phyloP scores from a whole-genome alignment of 768 basidiomycete genomes.

The Boletales sp. region DNA sequence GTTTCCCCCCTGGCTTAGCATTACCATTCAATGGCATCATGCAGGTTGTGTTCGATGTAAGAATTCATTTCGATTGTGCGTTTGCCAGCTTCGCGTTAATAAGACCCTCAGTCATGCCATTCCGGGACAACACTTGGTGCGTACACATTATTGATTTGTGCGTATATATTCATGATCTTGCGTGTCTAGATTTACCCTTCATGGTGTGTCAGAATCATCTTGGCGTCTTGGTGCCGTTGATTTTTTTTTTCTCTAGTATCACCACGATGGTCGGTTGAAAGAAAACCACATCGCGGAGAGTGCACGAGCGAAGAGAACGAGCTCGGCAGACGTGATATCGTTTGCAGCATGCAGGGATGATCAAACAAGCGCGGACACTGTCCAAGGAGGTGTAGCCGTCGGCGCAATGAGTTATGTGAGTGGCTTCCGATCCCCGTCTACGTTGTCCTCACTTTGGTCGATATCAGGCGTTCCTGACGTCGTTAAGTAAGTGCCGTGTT shows the following conservation, averaged over 20 bases:
- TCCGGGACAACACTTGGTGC: slow-evolving; percentile 46
- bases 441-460: slow-evolving; percentile 2
- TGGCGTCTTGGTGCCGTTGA: neutral
- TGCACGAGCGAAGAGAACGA: slow-evolving; percentile 41
- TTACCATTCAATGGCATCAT: neutral
- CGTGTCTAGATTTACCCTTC: slow-evolving; percentile 23
- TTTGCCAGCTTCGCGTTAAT: neutral
- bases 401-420: slow-evolving; percentile 80
- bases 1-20: neutral
- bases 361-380: slow-evolving; percentile 72
- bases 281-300: slow-evolving; percentile 38
- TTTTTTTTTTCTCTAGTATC: slow-evolving; percentile 41
- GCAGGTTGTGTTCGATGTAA: slow-evolving; percentile 48
- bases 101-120: slow-evolving; percentile 39
- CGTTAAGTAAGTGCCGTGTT: slow-evolving; percentile 37
- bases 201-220: slow-evolving; percentile 15
- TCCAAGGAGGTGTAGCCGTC: slow-evolving; percentile 57
- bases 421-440: neutral
- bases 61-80: slow-evolving; percentile 9
- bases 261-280: slow-evolving; percentile 53
- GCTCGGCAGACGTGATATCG: slow-evolving; percentile 78
- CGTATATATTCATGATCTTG: neutral
- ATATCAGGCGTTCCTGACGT: slow-evolving; percentile 55
- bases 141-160: neutral
- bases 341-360: slow-evolving; percentile 70